Base-by-base conservation (phyloP, 768 basidiomycete species). In the Daedalea quercina region DNA sequence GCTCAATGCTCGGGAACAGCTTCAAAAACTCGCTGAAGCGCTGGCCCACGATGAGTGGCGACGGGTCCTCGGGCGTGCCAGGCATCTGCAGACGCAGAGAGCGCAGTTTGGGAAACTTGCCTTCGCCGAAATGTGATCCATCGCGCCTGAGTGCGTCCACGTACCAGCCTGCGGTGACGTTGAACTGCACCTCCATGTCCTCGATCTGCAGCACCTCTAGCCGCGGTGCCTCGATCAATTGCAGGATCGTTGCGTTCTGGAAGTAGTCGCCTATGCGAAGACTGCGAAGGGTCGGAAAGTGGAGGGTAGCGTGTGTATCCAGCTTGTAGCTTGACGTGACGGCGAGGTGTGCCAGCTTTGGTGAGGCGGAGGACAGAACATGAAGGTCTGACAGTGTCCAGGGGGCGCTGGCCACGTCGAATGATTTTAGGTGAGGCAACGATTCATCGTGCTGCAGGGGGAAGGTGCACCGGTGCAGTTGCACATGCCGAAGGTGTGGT, bases 201-300 rank as follows among this genome's bases (percentile, higher is more conserved):
- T 49, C 48, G 15, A 49, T 49, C 34, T 49, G 48, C 31, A 49
- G 34, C 7, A 37, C 48, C 48, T 49, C 48, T 9, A 49, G 48
- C n/a, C 13, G n/a, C 9, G 48, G 48, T 17, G 48, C 48, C 31
- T 49, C 15, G 31, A 49, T 33, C 23, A 37, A n/a, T 7, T 28
- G 7, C n/a, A 49, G 48, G 22, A 49, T 49, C 4, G 48, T 40
- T 13, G n/a, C 22, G 35, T 49, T 49, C 20, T 49, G 48, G 19
- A 37, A 49, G 23, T 26, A 49, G 34, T 49, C 48, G 33, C 48
- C 48, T 19, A 49, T 24, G 19, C 25, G 33, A 17, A 49, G 34
- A 12, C n/a, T 37, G 3, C 34, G 20, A 3, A 49, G 48, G 25
- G 35, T 34, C 4, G 48, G 48, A 19, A 49, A 49, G 48, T 49